A percentile compares a stretch with the other conserved stretches of the same genome.
Evolutionary conservation across 495 filamentous ascomycete genomes (phyloP).

Genomic region (Aspergillus egyptiacus): DNA sequence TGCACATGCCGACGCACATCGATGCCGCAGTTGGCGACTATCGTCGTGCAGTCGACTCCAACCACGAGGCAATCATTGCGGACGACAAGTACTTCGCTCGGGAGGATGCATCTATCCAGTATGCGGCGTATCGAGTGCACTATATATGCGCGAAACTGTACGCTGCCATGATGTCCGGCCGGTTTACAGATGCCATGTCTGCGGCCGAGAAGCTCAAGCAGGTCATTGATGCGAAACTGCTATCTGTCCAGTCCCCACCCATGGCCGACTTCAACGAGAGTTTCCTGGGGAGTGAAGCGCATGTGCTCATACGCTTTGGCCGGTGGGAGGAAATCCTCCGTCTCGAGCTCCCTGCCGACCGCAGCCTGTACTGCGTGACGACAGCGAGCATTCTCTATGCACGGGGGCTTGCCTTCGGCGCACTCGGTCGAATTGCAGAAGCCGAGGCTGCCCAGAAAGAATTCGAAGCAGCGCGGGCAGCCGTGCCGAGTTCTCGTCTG

Average conservation of each 20-base stretch:
- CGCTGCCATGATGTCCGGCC: constrained; percentile 58
- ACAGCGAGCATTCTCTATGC: constrained; percentile 54
- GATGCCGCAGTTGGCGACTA: constrained; percentile 61
- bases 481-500: not conserved
- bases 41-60: constrained; percentile 48
- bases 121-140: constrained; percentile 57
- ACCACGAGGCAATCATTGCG: constrained; percentile 46
- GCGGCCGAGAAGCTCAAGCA: constrained; percentile 44
- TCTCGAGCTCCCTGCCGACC: constrained; percentile 23
- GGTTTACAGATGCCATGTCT: constrained; percentile 45
- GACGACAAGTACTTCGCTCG: constrained; percentile 50
- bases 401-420: constrained; percentile 50
- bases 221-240: constrained; percentile 47
- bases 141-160: constrained; percentile 59
- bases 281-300: constrained; percentile 51
- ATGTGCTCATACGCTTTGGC: constrained; percentile 61
- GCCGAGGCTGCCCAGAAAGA: not conserved
- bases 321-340: constrained; percentile 49
- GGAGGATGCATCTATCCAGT: constrained; percentile 43
- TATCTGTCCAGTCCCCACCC: constrained; percentile 52
- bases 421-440: not conserved
- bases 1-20: constrained; percentile 63
- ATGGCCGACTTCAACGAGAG: constrained; percentile 65
- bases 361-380: constrained; percentile 47
- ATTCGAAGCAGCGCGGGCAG: not conserved